phyloP scores from a whole-genome alignment of 495 filamentous ascomycete species.

The Aspergillus coremiiformis region DNA sequence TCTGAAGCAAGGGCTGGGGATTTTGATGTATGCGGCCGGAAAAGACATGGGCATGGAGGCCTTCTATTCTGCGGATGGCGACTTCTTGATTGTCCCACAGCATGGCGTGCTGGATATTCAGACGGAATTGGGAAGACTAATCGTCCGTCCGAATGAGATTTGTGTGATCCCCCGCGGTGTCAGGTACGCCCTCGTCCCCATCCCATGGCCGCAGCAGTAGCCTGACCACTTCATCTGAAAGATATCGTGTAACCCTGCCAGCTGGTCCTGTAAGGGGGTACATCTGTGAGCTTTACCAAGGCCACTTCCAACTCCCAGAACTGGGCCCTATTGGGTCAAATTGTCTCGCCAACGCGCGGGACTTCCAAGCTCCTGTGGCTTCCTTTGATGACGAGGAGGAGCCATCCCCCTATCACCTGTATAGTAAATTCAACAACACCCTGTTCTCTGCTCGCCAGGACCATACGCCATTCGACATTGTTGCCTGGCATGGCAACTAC shows the following conservation, averaged over 20 bases:
- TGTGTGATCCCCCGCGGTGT: constrained; percentile 81
- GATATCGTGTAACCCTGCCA: constrained; percentile 65
- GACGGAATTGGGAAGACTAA: constrained; percentile 72
- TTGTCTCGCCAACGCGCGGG: constrained; percentile 76
- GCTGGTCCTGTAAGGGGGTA: constrained; percentile 68
- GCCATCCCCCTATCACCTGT: constrained; percentile 47
- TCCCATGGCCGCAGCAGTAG: background rate
- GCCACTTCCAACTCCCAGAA: constrained; percentile 78
- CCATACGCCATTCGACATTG: constrained; percentile 76
- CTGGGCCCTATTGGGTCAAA: constrained; percentile 86
- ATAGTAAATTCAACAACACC: constrained; percentile 72
- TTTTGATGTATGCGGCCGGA: constrained; percentile 75
- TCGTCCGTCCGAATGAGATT: constrained; percentile 87
- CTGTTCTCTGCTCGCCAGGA: constrained; percentile 66
- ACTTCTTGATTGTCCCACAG: constrained; percentile 79
- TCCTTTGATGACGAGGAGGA: constrained; percentile 56
- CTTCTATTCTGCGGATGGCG: constrained; percentile 87
- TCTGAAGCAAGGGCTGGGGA: constrained; percentile 71
- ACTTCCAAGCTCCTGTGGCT: constrained; percentile 82
- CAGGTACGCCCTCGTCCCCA: constrained; percentile 20
- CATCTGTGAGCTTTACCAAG: constrained; percentile 79
- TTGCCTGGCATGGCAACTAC: constrained; percentile 72
- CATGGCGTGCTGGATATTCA: constrained; percentile 79
- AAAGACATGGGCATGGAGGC: constrained; percentile 71
- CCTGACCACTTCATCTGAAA: constrained; percentile 10